Conservation (phyloP, 1,284 basidiomycete species). For the Heterobasidion parviporum region DNA sequence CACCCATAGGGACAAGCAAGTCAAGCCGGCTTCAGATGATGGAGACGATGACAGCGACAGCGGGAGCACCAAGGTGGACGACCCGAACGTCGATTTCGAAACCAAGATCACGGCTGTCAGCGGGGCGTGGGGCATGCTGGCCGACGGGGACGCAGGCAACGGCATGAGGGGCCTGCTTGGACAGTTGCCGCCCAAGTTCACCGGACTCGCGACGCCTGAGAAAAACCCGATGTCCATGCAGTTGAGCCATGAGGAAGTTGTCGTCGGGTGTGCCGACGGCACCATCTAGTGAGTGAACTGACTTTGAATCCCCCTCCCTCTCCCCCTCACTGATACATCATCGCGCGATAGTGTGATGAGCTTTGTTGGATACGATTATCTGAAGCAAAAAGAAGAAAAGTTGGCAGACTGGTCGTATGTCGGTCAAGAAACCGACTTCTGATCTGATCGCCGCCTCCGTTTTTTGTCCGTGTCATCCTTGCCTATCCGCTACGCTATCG, state of each 20-base stretch:
- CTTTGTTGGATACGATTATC: constrained; percentile 63
- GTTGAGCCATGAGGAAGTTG: constrained; percentile 77
- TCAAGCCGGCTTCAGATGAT: constrained; percentile 11
- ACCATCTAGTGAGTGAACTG: constrained; percentile 68
- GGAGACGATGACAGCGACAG: constrained; percentile 24
- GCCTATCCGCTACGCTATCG: not conserved
- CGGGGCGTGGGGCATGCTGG: constrained; percentile 65
- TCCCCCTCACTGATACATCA: not conserved
- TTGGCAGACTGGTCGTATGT: not conserved
- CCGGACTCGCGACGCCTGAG: constrained; percentile 69
- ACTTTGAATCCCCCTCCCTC: too few relatives aligned
- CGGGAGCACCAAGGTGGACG: constrained; percentile 9
- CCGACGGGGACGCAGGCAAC: constrained; percentile 17
- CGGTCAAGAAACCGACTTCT: not conserved
- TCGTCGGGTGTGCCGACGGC: constrained; percentile 82
- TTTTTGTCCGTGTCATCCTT: not conserved
- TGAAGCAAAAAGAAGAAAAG: constrained; percentile 13
- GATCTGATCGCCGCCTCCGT: not conserved
- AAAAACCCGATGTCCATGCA: constrained; percentile 90
- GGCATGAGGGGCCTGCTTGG: constrained; percentile 52
- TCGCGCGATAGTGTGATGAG: constrained; percentile 51
- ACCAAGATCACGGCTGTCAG: constrained; percentile 50
- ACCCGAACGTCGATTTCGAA: constrained; percentile 45
- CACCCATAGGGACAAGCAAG: constrained; percentile 57
- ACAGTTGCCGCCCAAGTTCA: constrained; percentile 53